These are phyloP conservation scores for Myriosclerotinia duriaeana DNA, from an alignment of 2,329 filamentous ascomycete species.

Conservation along the genomic window DNA sequence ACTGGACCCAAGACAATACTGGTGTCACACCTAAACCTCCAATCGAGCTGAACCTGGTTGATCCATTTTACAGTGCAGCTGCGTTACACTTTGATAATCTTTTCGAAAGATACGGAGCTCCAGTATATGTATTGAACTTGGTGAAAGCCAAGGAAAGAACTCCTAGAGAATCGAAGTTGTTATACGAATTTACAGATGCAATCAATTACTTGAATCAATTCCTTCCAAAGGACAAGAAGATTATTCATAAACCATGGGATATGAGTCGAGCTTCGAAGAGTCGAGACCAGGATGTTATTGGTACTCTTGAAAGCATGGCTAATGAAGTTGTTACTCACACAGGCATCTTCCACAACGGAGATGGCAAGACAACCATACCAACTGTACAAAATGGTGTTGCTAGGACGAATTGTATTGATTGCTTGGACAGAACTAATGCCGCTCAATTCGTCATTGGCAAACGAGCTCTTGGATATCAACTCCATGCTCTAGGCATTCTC, in stretches of 20 bases:
- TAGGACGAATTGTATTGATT: conserved; percentile 97
- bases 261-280: conserved; percentile 96
- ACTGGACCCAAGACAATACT: conserved; percentile 96
- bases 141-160: conserved; percentile 86
- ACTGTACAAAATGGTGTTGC: conserved; percentile 87
- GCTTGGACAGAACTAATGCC: conserved; percentile 92
- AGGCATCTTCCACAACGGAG: conserved; percentile 93
- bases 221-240: conserved; percentile 77
- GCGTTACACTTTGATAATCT: conserved; percentile 93
- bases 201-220: conserved; percentile 95
- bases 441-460: conserved; percentile 98
- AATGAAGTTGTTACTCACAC: conserved; percentile 83
- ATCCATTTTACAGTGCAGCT: conserved; percentile 92
- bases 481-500: conserved; percentile 88
- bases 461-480: conserved; percentile 83
- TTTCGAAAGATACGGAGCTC: conserved; percentile 88
- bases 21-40: conserved; percentile 95
- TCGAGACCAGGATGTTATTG: conserved; percentile 90
- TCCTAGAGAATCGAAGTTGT: conserved; percentile 85
- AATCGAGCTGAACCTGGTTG: conserved; percentile 91
- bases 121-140: conserved; percentile 87
- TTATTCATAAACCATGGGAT: conserved; percentile 94
- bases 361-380: conserved; percentile 62
- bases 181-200: conserved; percentile 82
- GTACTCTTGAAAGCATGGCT: conserved; percentile 83